These are phyloP conservation scores for Phytophthora citricola DNA, from an alignment of 352 stramenopile species.

Conservation along the genomic window DNA sequence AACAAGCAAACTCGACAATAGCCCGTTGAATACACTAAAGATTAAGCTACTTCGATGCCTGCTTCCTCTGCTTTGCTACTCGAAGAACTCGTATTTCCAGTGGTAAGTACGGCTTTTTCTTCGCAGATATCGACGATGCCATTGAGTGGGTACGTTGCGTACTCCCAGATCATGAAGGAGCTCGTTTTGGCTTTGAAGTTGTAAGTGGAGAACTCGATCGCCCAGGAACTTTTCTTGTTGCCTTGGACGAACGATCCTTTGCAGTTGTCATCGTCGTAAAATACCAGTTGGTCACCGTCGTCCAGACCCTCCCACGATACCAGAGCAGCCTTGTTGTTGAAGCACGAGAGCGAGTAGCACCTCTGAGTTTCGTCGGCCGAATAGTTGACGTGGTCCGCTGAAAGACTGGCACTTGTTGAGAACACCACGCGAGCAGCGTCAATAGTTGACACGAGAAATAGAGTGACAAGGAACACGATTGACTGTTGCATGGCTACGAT, in stretches of 20 bases:
- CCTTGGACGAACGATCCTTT: neutral
- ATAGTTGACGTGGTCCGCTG: neutral
- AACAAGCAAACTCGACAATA: neutral
- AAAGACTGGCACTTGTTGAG: conserved; percentile 2
- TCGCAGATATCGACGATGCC: neutral
- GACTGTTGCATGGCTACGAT: neutral
- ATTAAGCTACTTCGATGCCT: too few relatives aligned
- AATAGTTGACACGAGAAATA: neutral
- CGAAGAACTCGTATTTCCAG: neutral
- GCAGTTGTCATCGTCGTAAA: neutral
- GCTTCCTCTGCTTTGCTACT: neutral
- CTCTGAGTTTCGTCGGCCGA: neutral
- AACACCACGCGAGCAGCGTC: neutral
- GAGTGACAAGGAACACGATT: neutral
- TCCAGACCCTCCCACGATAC: neutral
- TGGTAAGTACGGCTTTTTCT: neutral
- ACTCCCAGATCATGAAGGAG: neutral
- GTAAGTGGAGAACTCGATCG: neutral
- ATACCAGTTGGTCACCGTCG: neutral
- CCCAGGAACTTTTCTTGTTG: neutral
- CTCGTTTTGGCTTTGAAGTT: neutral
- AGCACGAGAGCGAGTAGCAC: neutral
- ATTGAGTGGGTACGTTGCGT: neutral
- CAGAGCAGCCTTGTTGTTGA: neutral
- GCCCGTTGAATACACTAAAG: too few relatives aligned